Evolutionary conservation across 306 rosid genomes (phyloP), one percentile per base, ranked within the genome.

Genomic region (Cucurbita argyrosperma): DNA sequence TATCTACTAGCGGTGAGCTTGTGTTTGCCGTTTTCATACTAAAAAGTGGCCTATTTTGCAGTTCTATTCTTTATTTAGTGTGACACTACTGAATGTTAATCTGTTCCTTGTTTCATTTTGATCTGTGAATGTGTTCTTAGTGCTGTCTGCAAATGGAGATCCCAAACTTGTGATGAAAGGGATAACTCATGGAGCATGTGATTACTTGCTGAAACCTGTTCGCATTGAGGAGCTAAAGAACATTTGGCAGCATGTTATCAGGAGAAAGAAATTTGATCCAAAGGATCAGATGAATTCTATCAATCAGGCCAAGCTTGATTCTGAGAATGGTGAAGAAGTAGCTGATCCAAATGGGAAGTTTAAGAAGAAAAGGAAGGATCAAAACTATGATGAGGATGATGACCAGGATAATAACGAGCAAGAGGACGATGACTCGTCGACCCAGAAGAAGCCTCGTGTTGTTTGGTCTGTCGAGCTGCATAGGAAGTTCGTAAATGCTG

Each of bases 381-480:
- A 91, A 69, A 76, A 83, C 56, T 90, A 91, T 42, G 90, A 87
- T 10, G 96, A 87, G 46, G 91, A 89, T 1, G 97, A 91, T 50
- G 90, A 89, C n/a, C 77, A 74, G 19, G 96, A 83, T 37, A 85
- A 89, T 60, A 78, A 81, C 76, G 96, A 63, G 51, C 80, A 82
- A 46, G 98, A 90, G 9, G 81, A 75, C 53, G 96, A 91, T 0
- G 99, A 95, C 75, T 86, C 92, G 0, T 84, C 96, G 5, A 1
- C 87, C 56, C 99, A 89, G 83, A 95, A 95, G 88, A 95, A 95
- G 83, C 92, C 97, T 64, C 92, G 99, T 40, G 99, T 95, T 62
- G 99, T 95, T 84, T 91, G 99, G 99, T 91, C 99, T 19, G 89
- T 89, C 14, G 96, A 95, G 43, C 88, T 95, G 79, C 99, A 95